A percentile compares a stretch with the other conserved stretches of the same genome.
These are phyloP conservation scores for Skeletonema potamos DNA, from an alignment of 108 stramenopile genomes.

Conservation along the genomic window DNA sequence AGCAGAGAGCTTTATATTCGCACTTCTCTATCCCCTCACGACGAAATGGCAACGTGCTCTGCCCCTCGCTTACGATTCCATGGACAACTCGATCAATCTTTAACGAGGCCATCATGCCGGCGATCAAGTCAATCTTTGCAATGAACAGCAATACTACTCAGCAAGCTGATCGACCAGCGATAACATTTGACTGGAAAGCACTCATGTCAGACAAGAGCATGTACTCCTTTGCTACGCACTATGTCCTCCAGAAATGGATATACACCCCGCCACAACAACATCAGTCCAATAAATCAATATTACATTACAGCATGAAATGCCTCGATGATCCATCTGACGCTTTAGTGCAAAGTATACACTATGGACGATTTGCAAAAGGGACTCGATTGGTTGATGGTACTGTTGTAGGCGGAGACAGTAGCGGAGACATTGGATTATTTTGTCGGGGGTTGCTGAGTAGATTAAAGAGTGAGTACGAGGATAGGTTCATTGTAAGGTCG, in stretches of 20 bases:
- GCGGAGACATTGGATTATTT: slow-evolving; percentile 32
- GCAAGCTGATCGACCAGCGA: not conserved
- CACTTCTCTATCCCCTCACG: slow-evolving; percentile 31
- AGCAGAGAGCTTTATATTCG: slow-evolving; percentile 1
- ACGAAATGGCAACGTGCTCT: slow-evolving; percentile 37
- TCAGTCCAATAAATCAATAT: slow-evolving; percentile 29
- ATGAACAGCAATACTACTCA: not conserved
- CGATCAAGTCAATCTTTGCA: slow-evolving; percentile 3
- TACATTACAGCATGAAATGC: slow-evolving; percentile 40
- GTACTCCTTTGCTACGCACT: slow-evolving; percentile 33
- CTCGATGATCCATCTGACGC: slow-evolving; percentile 35
- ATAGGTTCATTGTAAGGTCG: slow-evolving; percentile 2
- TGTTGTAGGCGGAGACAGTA: slow-evolving; percentile 9
- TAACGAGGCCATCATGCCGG: slow-evolving; percentile 30
- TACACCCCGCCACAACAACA: slow-evolving; percentile 9
- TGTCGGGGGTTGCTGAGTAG: slow-evolving; percentile 9
- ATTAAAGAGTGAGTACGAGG: slow-evolving; percentile 7
- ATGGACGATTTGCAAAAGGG: slow-evolving; percentile 31
- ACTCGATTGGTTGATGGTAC: slow-evolving; percentile 26
- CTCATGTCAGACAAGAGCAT: slow-evolving; percentile 19
- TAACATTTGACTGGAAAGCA: slow-evolving; percentile 27
- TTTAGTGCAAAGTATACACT: slow-evolving; percentile 32
- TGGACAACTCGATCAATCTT: slow-evolving; percentile 30
- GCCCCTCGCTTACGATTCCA: slow-evolving; percentile 36
- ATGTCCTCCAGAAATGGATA: slow-evolving; percentile 25